Conservation (phyloP, 768 basidiomycete species). For the Steccherinum ochraceum region DNA sequence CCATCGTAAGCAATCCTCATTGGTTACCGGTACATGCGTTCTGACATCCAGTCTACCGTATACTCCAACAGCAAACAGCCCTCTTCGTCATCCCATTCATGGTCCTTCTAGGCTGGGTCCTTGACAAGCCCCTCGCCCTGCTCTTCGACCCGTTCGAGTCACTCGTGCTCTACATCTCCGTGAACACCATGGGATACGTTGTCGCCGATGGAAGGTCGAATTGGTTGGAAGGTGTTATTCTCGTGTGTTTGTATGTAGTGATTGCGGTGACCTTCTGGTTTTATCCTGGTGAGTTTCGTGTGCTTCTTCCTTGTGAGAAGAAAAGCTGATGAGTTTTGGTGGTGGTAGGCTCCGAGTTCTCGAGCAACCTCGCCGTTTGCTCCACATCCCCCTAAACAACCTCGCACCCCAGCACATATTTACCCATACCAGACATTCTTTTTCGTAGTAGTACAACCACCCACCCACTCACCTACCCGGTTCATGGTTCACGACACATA, state of each 20-base stretch:
- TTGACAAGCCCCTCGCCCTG: slow-evolving; percentile 73
- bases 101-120: slow-evolving; percentile 70
- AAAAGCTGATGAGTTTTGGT: neutral
- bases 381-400: slow-evolving; percentile 6
- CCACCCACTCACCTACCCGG: neutral
- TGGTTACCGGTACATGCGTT: too few species aligned
- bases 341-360: slow-evolving; percentile 10
- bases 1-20: slow-evolving; percentile 47
- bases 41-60: too few species aligned
- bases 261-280: slow-evolving; percentile 51
- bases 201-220: slow-evolving; percentile 86
- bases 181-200: slow-evolving; percentile 71
- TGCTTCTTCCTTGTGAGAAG: neutral
- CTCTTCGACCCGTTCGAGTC: slow-evolving; percentile 90
- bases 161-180: slow-evolving; percentile 47
- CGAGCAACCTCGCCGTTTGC: slow-evolving; percentile 11
- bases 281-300: slow-evolving; percentile 34
- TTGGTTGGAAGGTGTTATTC: slow-evolving; percentile 85
- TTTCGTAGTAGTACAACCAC: neutral
- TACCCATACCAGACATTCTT: neutral
- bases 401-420: neutral
- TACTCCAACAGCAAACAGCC: slow-evolving; percentile 75
- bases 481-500: neutral
- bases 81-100: slow-evolving; percentile 84
- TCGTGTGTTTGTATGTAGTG: slow-evolving; percentile 60